Percentiles rank a stretch among this genome's conserved stretches.
phyloP scores from a whole-genome alignment of 164 flowering plant species.

The Macadamia tetraphylla region DNA sequence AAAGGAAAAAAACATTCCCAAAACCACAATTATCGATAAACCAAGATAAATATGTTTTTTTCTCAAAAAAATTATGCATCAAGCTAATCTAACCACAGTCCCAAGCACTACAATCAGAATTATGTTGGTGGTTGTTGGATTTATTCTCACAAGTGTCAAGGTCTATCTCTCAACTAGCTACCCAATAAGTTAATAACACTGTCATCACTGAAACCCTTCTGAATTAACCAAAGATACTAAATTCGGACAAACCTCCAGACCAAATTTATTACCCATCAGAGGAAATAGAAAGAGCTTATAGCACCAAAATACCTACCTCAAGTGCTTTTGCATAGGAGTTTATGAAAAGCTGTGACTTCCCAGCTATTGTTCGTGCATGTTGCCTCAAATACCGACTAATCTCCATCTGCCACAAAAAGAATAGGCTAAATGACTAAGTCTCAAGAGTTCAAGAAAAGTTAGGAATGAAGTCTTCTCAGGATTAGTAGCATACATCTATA shows the following conservation, averaged over 20 bases:
- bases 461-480: neutral
- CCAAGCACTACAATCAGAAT: neutral
- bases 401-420: slow-evolving; percentile 68
- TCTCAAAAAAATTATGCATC: neutral
- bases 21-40: too few relatives aligned
- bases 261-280: neutral
- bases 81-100: neutral
- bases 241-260: neutral
- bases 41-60: too few relatives aligned
- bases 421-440: neutral
- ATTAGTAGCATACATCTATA: slow-evolving; percentile 60
- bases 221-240: too few relatives aligned
- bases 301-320: slow-evolving; percentile 52
- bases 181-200: too few relatives aligned
- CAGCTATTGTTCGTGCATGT: slow-evolving; percentile 90
- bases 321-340: slow-evolving; percentile 98
- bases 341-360: slow-evolving; percentile 92
- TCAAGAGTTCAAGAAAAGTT: neutral
- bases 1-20: too few relatives aligned
- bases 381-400: slow-evolving; percentile 87
- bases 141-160: neutral
- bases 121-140: neutral
- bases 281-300: neutral
- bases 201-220: too few relatives aligned
- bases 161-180: too few relatives aligned